Evolutionary conservation across 208 protist genomes (phyloP).

Genomic region (Cochliopodium minus): DNA sequence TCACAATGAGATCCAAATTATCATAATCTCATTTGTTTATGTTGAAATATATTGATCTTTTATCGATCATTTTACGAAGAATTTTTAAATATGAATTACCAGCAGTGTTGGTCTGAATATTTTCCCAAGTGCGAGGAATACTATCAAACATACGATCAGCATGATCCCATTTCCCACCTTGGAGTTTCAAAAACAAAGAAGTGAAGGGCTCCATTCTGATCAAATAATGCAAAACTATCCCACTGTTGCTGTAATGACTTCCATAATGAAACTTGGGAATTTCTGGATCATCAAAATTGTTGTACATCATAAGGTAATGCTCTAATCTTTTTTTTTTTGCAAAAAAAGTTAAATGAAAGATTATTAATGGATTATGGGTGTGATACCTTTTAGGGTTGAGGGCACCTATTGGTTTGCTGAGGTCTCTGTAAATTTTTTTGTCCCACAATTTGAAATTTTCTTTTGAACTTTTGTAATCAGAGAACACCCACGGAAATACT

Average conservation of each 20-base stretch:
- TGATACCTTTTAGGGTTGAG: slow-evolving; percentile 40
- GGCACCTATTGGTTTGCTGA: slow-evolving; percentile 69
- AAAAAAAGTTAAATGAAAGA: no score
- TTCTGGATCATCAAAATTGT: no score
- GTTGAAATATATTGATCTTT: no score
- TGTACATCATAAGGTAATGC: no score
- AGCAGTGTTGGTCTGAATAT: no score
- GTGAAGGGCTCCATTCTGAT: slow-evolving; percentile 64
- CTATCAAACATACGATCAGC: slow-evolving; percentile 48
- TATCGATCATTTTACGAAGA: no score
- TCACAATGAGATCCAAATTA: no score
- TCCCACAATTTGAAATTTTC: slow-evolving; percentile 49
- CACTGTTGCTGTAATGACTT: slow-evolving; percentile 51
- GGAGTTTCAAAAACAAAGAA: slow-evolving; percentile 14
- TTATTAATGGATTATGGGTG: no score
- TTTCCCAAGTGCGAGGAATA: slow-evolving; percentile 25
- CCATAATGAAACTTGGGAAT: slow-evolving; percentile 56
- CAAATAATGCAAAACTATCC: slow-evolving; percentile 51
- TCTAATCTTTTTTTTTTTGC: no score
- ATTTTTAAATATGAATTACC: no score
- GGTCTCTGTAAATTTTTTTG: slow-evolving; percentile 47
- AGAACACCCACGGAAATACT: slow-evolving; percentile 73
- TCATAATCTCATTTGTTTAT: no score
- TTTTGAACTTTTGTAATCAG: slow-evolving; percentile 44
- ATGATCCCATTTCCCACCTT: slow-evolving; percentile 31